A percentile compares a stretch with the other conserved stretches of the same genome.
phyloP scores from a whole-genome alignment of 2,329 filamentous ascomycete species.

The Hypomyces rosellus region DNA sequence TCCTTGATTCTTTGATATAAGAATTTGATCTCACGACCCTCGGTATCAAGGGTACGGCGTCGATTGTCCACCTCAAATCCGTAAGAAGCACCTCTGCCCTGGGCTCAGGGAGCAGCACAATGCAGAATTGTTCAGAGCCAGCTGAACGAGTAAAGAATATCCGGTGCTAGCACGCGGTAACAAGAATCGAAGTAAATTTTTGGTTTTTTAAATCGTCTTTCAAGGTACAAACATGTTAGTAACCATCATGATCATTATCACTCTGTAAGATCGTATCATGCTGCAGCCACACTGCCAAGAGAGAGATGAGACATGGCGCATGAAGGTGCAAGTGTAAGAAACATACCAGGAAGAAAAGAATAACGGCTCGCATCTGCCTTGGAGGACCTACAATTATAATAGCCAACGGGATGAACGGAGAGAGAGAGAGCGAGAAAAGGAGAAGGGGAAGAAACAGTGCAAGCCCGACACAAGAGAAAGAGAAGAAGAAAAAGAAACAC shows the following conservation, averaged over 20 bases:
- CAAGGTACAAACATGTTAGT: no score
- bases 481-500: constrained; percentile 7
- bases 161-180: constrained; percentile 2
- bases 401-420: constrained; percentile 27
- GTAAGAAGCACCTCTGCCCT: no score
- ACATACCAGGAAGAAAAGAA: constrained; percentile 1
- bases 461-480: constrained; percentile 6
- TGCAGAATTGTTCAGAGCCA: constrained; percentile 43
- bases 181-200: constrained; percentile 1
- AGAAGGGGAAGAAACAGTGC: constrained; percentile 9
- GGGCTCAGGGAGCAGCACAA: background rate
- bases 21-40: no score
- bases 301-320: constrained; percentile 13
- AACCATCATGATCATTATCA: no score
- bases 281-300: background rate
- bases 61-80: no score
- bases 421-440: background rate
- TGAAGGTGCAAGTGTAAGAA: no score
- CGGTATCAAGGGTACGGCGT: no score
- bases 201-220: no score
- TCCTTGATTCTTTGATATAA: no score
- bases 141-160: constrained; percentile 38
- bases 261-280: no score
- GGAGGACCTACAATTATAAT: constrained; percentile 12
- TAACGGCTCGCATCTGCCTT: constrained; percentile 3